These are phyloP conservation scores for Nevesoporus exiguus DNA, from an alignment of 768 basidiomycete genomes.

Conservation along the genomic window DNA sequence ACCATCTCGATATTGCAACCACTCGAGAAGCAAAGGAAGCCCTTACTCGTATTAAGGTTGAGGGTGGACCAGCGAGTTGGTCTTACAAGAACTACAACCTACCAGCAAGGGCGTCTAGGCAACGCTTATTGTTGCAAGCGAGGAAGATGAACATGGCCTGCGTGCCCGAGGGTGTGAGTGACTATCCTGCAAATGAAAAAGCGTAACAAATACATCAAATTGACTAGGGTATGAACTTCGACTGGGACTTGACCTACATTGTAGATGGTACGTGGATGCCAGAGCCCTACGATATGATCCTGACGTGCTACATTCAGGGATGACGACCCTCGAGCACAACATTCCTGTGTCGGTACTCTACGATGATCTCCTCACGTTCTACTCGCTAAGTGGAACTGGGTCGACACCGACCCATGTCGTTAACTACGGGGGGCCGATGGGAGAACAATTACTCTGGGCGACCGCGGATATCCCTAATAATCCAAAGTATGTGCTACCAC, in stretches of 20 bases:
- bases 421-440: conserved; percentile 69
- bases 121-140: conserved; percentile 59
- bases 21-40: conserved; percentile 62
- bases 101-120: conserved; percentile 65
- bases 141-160: conserved; percentile 64
- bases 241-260: conserved; percentile 78
- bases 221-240: conserved; percentile 63
- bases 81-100: conserved; percentile 80
- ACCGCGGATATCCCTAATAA: conserved; percentile 61
- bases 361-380: conserved; percentile 64
- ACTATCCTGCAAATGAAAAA: neutral
- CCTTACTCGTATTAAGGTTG: conserved; percentile 63
- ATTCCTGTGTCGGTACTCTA: conserved; percentile 62
- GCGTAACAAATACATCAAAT: neutral
- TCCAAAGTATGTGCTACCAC: conserved; percentile 47
- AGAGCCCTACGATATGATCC: neutral
- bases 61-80: conserved; percentile 65
- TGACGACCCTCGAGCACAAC: conserved; percentile 75
- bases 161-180: conserved; percentile 62
- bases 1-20: conserved; percentile 63
- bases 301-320: conserved; percentile 40
- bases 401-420: conserved; percentile 74
- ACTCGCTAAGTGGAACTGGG: conserved; percentile 64
- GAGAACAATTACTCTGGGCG: conserved; percentile 71
- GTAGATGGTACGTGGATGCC: conserved; percentile 55